Percentiles rank a stretch among this genome's conserved stretches.
Evolutionary conservation across 1,284 basidiomycete species (phyloP).

Genomic region (Boletus mariae): DNA sequence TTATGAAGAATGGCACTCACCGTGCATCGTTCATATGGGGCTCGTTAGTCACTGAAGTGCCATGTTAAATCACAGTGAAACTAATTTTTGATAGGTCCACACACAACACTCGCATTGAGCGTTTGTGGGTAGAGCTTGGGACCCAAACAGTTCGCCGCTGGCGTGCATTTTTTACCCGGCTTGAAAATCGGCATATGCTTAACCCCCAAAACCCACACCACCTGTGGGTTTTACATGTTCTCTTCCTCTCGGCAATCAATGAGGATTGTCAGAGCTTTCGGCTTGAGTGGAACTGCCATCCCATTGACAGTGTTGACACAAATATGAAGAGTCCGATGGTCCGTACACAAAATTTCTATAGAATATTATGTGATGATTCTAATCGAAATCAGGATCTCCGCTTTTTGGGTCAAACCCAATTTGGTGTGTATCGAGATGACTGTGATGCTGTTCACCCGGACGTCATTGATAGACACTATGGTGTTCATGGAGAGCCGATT

Average conservation of each 20-base stretch:
- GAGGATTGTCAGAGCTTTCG: constrained; percentile 21
- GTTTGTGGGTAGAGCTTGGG: constrained; percentile 38
- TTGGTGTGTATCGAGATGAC: neutral
- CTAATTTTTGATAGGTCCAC: constrained; percentile 4
- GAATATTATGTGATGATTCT: neutral
- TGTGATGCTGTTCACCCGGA: too few relatives aligned
- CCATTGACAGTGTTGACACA: neutral
- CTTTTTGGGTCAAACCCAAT: neutral
- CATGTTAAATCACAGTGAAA: too few relatives aligned
- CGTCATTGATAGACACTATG: too few relatives aligned
- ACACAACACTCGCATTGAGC: constrained; percentile 33
- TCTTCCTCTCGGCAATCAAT: constrained; percentile 26
- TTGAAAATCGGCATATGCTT: constrained; percentile 25
- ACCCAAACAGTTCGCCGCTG: constrained; percentile 21
- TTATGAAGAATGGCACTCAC: constrained; percentile 20
- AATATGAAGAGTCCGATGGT: too few relatives aligned
- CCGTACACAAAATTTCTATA: neutral
- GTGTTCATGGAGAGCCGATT: too few relatives aligned
- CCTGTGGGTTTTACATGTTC: constrained; percentile 31
- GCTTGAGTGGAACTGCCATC: constrained; percentile 29
- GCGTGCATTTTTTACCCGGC: constrained; percentile 28
- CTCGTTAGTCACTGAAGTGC: constrained; percentile 9
- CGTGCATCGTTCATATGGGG: constrained; percentile 33
- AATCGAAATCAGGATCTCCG: neutral
- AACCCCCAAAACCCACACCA: constrained; percentile 17